Conservation (phyloP, 1,284 basidiomycete species). For the Flammula alnicola region DNA sequence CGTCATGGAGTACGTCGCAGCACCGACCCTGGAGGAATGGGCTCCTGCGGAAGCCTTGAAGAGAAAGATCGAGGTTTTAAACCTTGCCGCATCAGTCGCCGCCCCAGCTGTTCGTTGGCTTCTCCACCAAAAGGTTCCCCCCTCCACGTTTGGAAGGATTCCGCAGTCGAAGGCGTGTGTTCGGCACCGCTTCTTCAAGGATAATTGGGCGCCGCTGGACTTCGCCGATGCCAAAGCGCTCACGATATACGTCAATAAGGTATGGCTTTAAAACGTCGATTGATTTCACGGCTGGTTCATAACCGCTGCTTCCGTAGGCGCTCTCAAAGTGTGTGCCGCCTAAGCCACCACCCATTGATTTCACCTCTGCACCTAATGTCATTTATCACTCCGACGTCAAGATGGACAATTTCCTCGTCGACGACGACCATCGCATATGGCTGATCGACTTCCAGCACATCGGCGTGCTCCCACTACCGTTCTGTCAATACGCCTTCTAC, state of each 20-base stretch:
- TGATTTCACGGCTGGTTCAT: no score
- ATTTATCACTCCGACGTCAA: neutral
- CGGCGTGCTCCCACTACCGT: neutral
- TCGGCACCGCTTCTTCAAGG: neutral
- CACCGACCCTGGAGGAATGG: neutral
- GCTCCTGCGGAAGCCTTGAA: neutral
- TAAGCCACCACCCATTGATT: no score
- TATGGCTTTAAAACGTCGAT: no score
- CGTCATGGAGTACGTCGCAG: neutral
- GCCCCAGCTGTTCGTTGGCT: neutral
- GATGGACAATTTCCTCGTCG: conserved; percentile 1
- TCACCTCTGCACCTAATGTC: no score
- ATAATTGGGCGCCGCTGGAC: neutral
- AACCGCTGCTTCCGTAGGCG: no score
- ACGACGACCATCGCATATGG: neutral
- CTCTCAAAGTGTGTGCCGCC: no score
- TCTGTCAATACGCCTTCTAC: neutral
- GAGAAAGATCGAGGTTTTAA: no score
- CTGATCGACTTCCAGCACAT: neutral
- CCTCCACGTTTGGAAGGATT: neutral
- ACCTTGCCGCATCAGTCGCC: no score
- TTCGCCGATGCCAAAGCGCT: neutral
- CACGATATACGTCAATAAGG: neutral
- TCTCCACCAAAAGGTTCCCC: neutral
- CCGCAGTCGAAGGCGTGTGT: neutral